Conservation (phyloP, 2,329 filamentous ascomycete species). For the Periglandula ipomoeae region DNA sequence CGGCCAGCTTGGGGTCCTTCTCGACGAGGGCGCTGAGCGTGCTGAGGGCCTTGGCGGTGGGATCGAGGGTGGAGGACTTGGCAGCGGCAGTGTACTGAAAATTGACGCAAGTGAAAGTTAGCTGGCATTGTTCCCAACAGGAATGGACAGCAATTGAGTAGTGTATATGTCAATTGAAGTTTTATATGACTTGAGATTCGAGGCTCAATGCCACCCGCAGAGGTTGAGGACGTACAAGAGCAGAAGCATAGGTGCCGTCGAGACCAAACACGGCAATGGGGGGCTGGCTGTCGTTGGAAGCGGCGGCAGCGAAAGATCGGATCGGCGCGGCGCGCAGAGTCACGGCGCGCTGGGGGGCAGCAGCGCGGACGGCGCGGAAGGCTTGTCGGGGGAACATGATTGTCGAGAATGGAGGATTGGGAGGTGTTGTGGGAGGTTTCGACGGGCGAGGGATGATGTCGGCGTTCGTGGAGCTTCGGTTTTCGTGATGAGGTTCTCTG, state of each 20-base stretch:
- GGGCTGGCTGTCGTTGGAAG: slow-evolving; percentile 62
- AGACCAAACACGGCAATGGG: slow-evolving; percentile 89
- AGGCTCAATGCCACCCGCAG: too few species aligned
- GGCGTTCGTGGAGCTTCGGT: slow-evolving; percentile 22
- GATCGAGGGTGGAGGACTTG: slow-evolving; percentile 79
- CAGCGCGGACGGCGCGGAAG: slow-evolving; percentile 45
- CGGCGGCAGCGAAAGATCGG: slow-evolving; percentile 71
- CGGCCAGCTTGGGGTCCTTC: slow-evolving; percentile 72
- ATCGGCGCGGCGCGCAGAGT: slow-evolving; percentile 39
- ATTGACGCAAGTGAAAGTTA: slow-evolving; percentile 21
- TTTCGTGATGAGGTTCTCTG: slow-evolving; percentile 22
- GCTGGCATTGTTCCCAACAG: too few species aligned
- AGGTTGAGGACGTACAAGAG: slow-evolving; percentile 72
- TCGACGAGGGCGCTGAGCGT: slow-evolving; percentile 63
- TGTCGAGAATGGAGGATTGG: slow-evolving; percentile 14
- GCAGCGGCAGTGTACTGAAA: slow-evolving; percentile 87
- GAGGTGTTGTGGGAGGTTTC: slow-evolving; percentile 14
- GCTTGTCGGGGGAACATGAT: slow-evolving; percentile 55
- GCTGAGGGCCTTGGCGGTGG: slow-evolving; percentile 70
- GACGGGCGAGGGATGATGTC: slow-evolving; percentile 16
- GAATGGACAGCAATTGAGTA: too few species aligned
- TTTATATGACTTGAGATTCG: too few species aligned
- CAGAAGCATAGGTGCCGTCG: slow-evolving; percentile 96
- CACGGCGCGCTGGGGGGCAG: slow-evolving; percentile 49
- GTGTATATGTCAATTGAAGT: background rate